Evolutionary conservation across 257 asterid genomes (phyloP).

Genomic region (Sherardia arvensis): DNA sequence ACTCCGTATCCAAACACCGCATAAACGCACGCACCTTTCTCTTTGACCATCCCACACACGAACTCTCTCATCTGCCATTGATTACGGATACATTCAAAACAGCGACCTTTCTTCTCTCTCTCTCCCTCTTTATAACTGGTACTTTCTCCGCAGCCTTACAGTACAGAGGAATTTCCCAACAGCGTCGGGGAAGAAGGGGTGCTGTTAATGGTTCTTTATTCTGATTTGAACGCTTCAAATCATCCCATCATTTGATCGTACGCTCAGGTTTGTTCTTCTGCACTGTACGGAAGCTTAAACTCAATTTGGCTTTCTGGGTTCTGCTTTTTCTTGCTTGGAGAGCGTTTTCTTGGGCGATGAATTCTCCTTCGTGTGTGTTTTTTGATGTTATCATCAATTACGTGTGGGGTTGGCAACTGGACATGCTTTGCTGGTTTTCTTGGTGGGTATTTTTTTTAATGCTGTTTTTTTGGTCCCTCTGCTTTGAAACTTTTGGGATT

Average conservation of each 20-base stretch:
- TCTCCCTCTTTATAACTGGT: conserved; percentile 6
- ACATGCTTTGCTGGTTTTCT: conserved; percentile 26
- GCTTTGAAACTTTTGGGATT: conserved; percentile 18
- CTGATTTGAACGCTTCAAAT: conserved; percentile 15
- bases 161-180: conserved; percentile 5
- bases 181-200: background rate
- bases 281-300: conserved; percentile 16
- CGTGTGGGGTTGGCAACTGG: conserved; percentile 30
- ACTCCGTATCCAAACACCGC: conserved; percentile 8
- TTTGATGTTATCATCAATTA: conserved; percentile 1
- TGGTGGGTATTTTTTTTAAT: conserved; percentile 14
- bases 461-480: conserved; percentile 22
- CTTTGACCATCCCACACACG: conserved; percentile 21
- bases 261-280: conserved; percentile 13
- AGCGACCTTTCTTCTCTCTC: conserved; percentile 14
- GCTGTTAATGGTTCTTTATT: conserved; percentile 5
- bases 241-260: background rate
- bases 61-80: conserved; percentile 5
- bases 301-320: conserved; percentile 8
- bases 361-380: background rate
- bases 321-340: background rate
- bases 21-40: background rate
- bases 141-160: conserved; percentile 1
- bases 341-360: background rate
- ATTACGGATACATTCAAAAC: background rate